Evolutionary conservation across 768 basidiomycete genomes (phyloP), one percentile per base, ranked within the genome.

Genomic region (Hysterangium stoloniferum): DNA sequence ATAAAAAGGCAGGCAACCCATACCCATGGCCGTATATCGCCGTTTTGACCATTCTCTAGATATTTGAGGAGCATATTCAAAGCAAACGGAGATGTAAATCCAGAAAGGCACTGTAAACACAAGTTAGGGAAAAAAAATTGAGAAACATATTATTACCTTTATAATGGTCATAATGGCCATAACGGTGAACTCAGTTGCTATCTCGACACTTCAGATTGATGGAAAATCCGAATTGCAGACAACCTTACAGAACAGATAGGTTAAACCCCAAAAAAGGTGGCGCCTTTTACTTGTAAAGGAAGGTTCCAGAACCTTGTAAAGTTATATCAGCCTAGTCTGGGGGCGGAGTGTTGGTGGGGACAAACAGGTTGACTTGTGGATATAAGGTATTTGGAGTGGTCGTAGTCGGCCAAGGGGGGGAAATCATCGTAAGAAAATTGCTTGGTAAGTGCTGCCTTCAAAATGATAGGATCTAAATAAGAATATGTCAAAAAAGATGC

Each of bases 381-480:
- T 25, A 29, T 27, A 20, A 42, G 11, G 20, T 19, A 31, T 19
- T 41, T 25, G 12, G 22, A 35, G 45, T 12, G 38, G 22, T 24
- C 15, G 19, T 44, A 45, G 40, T 41, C 40, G 22, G 40, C 40
- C 28, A 63, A 56, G 1, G 71, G 68, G 8, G 77, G 78, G 0
- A 75, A 57, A 48, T 67, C 57, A 0, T 73, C 69, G 33, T 64
- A 62, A 1, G 72, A 58, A 1, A 80, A 56, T n/a, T n/a, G n/a
- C 4, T 68, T 53, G 19, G 71, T 59, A n/a, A 65, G 60, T 53
- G 69, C 68, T 1, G 72, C 76, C 8, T 64, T 57, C 49, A 67
- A 66, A 19, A 82, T 63, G 28, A 75, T 61, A 2, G 69, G 68
- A 54, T 84, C 77, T 52, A 84, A 63, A 64, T 72, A 85, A 17